phyloP scores from a whole-genome alignment of 1,284 basidiomycete species.

The Apiotrichum sp. region DNA sequence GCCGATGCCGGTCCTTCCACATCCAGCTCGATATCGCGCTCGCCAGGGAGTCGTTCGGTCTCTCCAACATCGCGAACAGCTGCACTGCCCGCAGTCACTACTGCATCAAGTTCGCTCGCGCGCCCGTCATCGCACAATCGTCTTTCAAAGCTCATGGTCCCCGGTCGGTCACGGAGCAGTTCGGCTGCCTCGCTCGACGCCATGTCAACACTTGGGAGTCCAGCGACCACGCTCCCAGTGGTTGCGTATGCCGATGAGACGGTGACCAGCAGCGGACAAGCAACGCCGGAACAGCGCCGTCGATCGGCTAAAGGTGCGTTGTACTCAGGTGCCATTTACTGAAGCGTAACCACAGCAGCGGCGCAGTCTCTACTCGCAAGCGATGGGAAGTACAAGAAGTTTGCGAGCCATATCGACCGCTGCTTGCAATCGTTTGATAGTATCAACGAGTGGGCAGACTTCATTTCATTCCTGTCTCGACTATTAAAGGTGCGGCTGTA shows the following conservation, averaged over 20 bases:
- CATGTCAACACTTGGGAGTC: neutral
- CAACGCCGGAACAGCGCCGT: constrained; percentile 38
- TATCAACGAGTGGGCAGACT: constrained; percentile 99
- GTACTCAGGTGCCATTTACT: neutral
- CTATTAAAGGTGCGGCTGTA: constrained; percentile 69
- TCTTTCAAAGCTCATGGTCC: constrained; percentile 34
- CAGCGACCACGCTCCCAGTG: constrained; percentile 4
- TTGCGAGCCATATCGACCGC: constrained; percentile 81
- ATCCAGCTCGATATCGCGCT: neutral
- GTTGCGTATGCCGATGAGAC: constrained; percentile 29
- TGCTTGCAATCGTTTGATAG: constrained; percentile 89
- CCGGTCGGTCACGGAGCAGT: constrained; percentile 31
- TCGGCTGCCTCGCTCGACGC: constrained; percentile 27
- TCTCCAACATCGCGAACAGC: constrained; percentile 12
- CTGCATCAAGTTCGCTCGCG: constrained; percentile 14
- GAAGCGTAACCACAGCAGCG: constrained; percentile 19
- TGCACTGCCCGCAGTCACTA: neutral
- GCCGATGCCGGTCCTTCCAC: constrained; percentile 5
- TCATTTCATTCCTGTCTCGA: constrained; percentile 93
- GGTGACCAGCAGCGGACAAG: constrained; percentile 22
- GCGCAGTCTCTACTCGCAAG: constrained; percentile 34
- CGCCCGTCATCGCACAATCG: constrained; percentile 34
- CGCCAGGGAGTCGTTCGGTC: constrained; percentile 7
- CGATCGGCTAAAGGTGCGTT: constrained; percentile 34
- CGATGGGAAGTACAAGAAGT: constrained; percentile 96